Base-by-base conservation (phyloP, 768 basidiomycete species). In the Termitomyces sp. region DNA sequence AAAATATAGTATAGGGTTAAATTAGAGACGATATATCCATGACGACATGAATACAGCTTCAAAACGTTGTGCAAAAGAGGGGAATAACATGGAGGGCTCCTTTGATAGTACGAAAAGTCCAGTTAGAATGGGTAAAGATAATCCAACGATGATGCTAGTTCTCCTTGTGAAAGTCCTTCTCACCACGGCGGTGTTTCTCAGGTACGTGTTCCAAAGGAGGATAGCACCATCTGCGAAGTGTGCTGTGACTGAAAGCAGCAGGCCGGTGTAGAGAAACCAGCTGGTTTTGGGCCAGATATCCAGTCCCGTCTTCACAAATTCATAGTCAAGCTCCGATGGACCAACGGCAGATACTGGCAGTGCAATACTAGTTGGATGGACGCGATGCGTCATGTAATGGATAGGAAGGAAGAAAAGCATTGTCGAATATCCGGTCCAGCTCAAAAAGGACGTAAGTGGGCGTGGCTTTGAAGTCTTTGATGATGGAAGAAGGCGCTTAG, bases 251-350 rank as follows among this genome's bases (percentile, higher is more conserved):
- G 81, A 77, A 1, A 74, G 73, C 0, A 90, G 80, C 11, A 95
- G 80, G 0, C 82, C 86, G 1, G 77, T 70, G 66, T 95, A 94
- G 48, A 88, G 71, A 3, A 83, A 58, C 81, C 81, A 86, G 67
- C 82, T 88, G 42, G 83, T 76, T 69, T 76, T 73, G 0, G 91
- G 90, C 82, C 86, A 92, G 18, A 60, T 74, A 16, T 78, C 76
- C 42, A 94, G 72, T 3, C 84, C 90, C 6, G 82, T 79, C 69
- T 94, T 93, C 59, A 94, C 90, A 70, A 88, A 94, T 64, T 93
- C 89, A 69, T 83, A 94, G 72, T 92, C 88, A 40, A 95, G 81
- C 67, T 94, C 91, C 0, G 87, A 78, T 0, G 92, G 92, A 16
- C 88, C 84, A 24, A 94, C 77, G 2, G 79, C 71, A 51, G 74